Conservation (phyloP, 768 basidiomycete genomes). For the Erythrobasidium yunnanense region DNA sequence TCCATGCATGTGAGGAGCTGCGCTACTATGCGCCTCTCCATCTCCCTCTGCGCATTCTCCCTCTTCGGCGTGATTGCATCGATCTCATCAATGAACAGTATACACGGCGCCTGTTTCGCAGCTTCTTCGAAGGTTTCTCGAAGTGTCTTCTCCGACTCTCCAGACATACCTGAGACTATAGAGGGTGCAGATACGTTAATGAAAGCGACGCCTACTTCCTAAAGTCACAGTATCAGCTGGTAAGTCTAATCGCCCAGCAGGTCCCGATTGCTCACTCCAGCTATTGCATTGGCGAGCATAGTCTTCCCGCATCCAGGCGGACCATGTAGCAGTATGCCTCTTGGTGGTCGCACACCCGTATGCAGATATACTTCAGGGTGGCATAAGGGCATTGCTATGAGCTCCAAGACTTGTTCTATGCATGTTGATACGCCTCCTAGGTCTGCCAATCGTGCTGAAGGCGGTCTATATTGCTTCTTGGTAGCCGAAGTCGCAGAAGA, state of each 20-base stretch:
- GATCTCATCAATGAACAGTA: conserved; percentile 94
- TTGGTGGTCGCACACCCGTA: conserved; percentile 80
- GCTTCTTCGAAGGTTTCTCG: conserved; percentile 96
- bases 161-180: conserved; percentile 95
- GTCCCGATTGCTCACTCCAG: conserved; percentile 58
- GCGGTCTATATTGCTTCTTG: conserved; percentile 45
- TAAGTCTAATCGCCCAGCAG: not conserved
- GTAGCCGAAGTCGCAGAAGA: not conserved
- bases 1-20: conserved; percentile 99
- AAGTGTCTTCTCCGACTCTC: conserved; percentile 92
- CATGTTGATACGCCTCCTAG: conserved; percentile 77
- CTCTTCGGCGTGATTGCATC: conserved; percentile 95
- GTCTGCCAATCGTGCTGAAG: conserved; percentile 64
- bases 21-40: conserved; percentile 94
- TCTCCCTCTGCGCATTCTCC: conserved; percentile 94
- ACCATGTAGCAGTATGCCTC: conserved; percentile 85
- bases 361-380: conserved; percentile 93
- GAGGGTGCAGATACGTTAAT: conserved; percentile 90
- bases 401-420: conserved; percentile 84
- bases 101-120: conserved; percentile 82
- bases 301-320: conserved; percentile 98
- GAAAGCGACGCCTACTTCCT: conserved; percentile 89
- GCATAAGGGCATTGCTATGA: conserved; percentile 87
- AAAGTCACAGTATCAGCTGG: not conserved
- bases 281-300: conserved; percentile 81